Base-by-base conservation (phyloP, 1,284 basidiomycete genomes). In the Meira nashicola region DNA sequence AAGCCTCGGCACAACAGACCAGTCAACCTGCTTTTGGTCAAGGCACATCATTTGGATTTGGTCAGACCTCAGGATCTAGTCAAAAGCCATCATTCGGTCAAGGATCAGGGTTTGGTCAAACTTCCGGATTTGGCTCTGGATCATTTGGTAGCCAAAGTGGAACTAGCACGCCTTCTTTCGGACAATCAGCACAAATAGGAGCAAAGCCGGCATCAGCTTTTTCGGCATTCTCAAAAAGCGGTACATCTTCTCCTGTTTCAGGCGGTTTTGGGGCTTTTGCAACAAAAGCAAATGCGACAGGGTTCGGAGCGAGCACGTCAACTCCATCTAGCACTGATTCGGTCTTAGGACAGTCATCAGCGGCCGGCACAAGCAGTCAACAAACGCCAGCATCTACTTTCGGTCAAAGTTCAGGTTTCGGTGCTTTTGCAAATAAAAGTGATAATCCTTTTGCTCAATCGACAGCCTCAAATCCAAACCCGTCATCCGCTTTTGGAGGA, bases 1-100 rank as follows among this genome's bases (percentile, higher is more conserved):
- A 33, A 33, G 8, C 28, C 8, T 33, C 28, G 28, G 28, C 28
- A 33, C 8, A 3, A 33, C 28, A 33, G 28, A 33, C 28, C 28
- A 33, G 28, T 33, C 28, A 33, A 33, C 28, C 28, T 33, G 8
- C 28, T 3, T 33, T 33, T 33, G 28, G 28, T 33, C 28, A 17
- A 9, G 9, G 17, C 43, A 44, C 43, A 9, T 17, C 43, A 44
- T 25, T 33, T 33, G 28, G 28, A 33, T 33, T 33, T 8, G 28
- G 28, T 8, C 28, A 33, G 28, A 33, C 28, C 28, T 33, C 28
- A 33, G 28, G 28, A 33, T 33, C 28, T 33, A 37, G 15, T 33
- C 28, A 33, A 8, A 33, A 33, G 33, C 56, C 58, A 47, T 39
- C 58, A 15, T 60, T 60, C 51, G 58, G 58, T 15, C 21, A 49